Evolutionary conservation across 352 stramenopile species (phyloP).

Genomic region (Phytophthora megakarya): DNA sequence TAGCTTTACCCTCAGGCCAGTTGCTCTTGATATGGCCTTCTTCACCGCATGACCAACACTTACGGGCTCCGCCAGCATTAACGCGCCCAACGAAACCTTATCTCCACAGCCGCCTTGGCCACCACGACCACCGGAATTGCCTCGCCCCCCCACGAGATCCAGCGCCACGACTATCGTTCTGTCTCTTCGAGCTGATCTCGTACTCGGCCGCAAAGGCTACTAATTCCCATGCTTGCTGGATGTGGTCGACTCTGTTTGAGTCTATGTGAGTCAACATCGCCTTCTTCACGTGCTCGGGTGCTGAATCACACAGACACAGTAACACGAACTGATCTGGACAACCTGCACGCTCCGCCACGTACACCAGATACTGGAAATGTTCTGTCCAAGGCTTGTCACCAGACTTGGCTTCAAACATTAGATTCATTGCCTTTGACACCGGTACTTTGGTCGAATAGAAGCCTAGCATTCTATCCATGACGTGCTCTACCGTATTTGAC

Average conservation of each 20-base stretch:
- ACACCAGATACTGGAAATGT: slow-evolving; percentile 14
- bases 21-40: too few species aligned
- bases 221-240: slow-evolving; percentile 8
- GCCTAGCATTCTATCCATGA: too few species aligned
- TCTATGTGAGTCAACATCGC: slow-evolving; percentile 2
- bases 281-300: neutral
- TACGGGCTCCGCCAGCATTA: neutral
- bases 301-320: slow-evolving; percentile 2
- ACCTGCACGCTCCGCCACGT: neutral
- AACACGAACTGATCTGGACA: slow-evolving; percentile 4
- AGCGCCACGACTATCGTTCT: neutral
- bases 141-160: too few species aligned
- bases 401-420: too few species aligned
- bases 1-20: too few species aligned
- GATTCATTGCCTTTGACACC: too few species aligned
- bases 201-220: slow-evolving; percentile 8
- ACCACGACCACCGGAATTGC: too few species aligned
- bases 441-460: too few species aligned
- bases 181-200: too few species aligned
- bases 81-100: too few species aligned
- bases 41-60: too few species aligned
- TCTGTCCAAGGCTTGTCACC: neutral
- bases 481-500: too few species aligned
- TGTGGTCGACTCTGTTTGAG: neutral
- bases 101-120: neutral